Percentiles rank a stretch among this genome's conserved stretches.
Evolutionary conservation across 2,329 filamentous ascomycete species (phyloP).

Genomic region (Colletotrichum brevisporum): DNA sequence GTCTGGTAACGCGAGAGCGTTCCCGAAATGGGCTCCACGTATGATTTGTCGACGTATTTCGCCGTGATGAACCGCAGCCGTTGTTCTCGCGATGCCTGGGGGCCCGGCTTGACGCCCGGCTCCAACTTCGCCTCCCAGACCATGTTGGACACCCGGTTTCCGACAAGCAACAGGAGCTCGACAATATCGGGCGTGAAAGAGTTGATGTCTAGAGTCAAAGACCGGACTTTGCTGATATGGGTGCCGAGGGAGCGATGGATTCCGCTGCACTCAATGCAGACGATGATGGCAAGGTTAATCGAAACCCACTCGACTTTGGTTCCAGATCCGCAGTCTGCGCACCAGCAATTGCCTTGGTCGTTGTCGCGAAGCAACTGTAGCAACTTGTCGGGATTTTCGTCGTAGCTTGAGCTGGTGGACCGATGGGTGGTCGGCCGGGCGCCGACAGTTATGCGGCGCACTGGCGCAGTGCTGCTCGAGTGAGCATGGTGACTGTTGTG

Average conservation of each 20-base stretch:
- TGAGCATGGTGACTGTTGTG: conserved; percentile 66
- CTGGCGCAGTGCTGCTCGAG: conserved; percentile 70
- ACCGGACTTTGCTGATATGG: conserved; percentile 97
- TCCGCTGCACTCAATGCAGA: conserved; percentile 98
- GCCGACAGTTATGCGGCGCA: conserved; percentile 91
- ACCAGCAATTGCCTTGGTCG: conserved; percentile 93
- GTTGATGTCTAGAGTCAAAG: conserved; percentile 93
- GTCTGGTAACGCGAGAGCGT: conserved; percentile 82
- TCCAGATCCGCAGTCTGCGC: conserved; percentile 92
- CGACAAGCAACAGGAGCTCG: conserved; percentile 90
- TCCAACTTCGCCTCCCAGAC: conserved; percentile 94
- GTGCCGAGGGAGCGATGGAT: conserved; percentile 97
- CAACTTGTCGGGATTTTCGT: conserved; percentile 87
- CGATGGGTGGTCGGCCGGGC: conserved; percentile 82
- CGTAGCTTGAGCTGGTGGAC: conserved; percentile 78
- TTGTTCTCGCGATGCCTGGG: conserved; percentile 88
- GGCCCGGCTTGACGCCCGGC: conserved; percentile 77
- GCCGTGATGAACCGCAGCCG: conserved; percentile 94
- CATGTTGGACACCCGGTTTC: conserved; percentile 96
- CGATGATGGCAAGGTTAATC: conserved; percentile 94
- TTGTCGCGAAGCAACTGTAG: conserved; percentile 89
- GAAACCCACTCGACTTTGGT: conserved; percentile 99
- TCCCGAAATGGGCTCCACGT: conserved; percentile 82
- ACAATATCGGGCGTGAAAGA: conserved; percentile 98
- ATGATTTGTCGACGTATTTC: conserved; percentile 91